phyloP scores from a whole-genome alignment of 345 rosid genomes.

The Populus pruinosa region DNA sequence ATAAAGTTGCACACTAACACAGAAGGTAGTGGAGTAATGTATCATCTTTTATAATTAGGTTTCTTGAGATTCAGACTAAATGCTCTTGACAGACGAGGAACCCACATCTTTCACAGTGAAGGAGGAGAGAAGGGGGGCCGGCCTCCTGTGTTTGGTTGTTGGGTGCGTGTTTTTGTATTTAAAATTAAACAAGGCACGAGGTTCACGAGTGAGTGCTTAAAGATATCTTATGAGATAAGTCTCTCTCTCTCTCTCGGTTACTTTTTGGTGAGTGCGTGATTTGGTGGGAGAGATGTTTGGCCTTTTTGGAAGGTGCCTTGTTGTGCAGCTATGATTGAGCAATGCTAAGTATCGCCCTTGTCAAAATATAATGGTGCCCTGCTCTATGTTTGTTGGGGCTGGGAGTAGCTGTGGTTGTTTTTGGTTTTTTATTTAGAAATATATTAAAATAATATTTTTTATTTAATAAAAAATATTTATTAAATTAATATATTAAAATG shows the following conservation, averaged over 20 bases:
- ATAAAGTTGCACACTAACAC: conserved; percentile 1
- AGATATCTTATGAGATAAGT: conserved; percentile 9
- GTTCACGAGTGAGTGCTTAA: conserved; percentile 27
- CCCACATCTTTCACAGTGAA: neutral
- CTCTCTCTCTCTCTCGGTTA: neutral
- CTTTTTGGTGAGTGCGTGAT: conserved; percentile 11
- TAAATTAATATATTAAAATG: no score
- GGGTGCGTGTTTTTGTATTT: neutral
- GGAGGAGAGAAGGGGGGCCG: conserved; percentile 1
- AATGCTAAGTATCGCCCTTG: neutral
- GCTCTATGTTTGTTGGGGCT: neutral
- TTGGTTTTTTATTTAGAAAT: no score
- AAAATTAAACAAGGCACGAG: conserved; percentile 31
- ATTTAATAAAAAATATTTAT: no score
- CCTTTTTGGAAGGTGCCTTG: neutral
- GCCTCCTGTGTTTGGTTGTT: conserved; percentile 13
- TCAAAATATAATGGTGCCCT: neutral
- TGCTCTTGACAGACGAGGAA: conserved; percentile 13
- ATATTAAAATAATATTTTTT: no score
- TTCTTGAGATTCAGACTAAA: conserved; percentile 22
- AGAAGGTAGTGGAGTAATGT: conserved; percentile 19
- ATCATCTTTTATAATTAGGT: neutral
- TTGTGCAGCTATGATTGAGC: neutral
- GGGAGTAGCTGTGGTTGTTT: no score
- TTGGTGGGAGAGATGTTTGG: conserved; percentile 6